These are phyloP conservation scores for Beauveria asiatica DNA, from an alignment of 2,329 filamentous ascomycete genomes.

Conservation along the genomic window DNA sequence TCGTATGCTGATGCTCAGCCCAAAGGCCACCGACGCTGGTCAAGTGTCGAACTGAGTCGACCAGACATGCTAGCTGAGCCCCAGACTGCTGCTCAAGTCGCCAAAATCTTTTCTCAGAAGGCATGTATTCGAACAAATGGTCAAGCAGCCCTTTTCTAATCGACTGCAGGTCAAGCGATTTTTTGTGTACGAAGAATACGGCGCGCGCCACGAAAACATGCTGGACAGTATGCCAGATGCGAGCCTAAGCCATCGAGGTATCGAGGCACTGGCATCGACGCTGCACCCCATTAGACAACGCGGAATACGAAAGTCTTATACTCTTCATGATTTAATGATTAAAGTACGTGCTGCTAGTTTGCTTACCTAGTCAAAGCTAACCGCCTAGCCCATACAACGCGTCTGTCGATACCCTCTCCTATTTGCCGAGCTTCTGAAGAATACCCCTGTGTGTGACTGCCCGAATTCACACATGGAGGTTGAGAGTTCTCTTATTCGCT, in stretches of 20 bases:
- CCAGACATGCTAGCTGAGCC: constrained; percentile 50
- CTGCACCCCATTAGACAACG: constrained; percentile 61
- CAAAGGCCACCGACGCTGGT: constrained; percentile 36
- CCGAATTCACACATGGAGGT: constrained; percentile 75
- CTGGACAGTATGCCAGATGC: constrained; percentile 65
- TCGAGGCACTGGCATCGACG: constrained; percentile 73
- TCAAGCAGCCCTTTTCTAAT: not conserved
- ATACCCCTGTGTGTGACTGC: constrained; percentile 78
- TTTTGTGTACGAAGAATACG: constrained; percentile 85
- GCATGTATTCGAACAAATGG: constrained; percentile 24
- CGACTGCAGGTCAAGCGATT: constrained; percentile 63
- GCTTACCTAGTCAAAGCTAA: not conserved
- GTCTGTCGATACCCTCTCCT: constrained; percentile 86
- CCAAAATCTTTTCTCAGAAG: constrained; percentile 52
- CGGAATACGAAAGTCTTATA: constrained; percentile 62
- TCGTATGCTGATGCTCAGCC: constrained; percentile 32
- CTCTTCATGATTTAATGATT: constrained; percentile 77
- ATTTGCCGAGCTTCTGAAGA: constrained; percentile 73
- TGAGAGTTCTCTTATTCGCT: constrained; percentile 59
- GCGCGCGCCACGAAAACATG: constrained; percentile 81
- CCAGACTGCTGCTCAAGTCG: constrained; percentile 50
- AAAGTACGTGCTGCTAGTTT: constrained; percentile 52
- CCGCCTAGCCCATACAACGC: constrained; percentile 71
- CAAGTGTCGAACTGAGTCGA: constrained; percentile 38
- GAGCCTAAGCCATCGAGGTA: constrained; percentile 66